Conservation (phyloP, 164 flowering plant species). For the Protea cynaroides region DNA sequence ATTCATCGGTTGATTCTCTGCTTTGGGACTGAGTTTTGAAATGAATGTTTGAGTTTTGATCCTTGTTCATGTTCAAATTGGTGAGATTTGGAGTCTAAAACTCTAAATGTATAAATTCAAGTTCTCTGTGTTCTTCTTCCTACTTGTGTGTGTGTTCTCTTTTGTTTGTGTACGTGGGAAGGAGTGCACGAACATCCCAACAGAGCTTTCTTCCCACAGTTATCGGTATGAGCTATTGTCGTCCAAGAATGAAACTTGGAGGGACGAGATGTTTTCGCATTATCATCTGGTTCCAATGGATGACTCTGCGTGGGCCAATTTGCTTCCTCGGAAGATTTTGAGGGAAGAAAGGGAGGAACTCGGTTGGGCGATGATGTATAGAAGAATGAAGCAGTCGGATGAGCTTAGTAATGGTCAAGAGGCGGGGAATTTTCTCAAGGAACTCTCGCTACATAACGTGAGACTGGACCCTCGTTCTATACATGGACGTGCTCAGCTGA, state of each 20-base stretch:
- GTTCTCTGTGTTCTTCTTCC: slow-evolving; percentile 1
- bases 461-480: slow-evolving; percentile 47
- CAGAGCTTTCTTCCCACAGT: slow-evolving; percentile 56
- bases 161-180: slow-evolving; percentile 29
- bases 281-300: slow-evolving; percentile 72
- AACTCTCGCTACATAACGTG: slow-evolving; percentile 72
- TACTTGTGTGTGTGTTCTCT: slow-evolving; percentile 4
- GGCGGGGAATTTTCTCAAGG: slow-evolving; percentile 43
- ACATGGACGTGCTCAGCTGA: slow-evolving; percentile 70
- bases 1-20: too few relatives aligned
- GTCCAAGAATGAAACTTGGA: slow-evolving; percentile 62
- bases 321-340: slow-evolving; percentile 62
- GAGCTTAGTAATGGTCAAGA: neutral
- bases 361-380: slow-evolving; percentile 57
- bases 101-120: neutral
- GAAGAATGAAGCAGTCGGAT: slow-evolving; percentile 40
- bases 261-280: slow-evolving; percentile 42
- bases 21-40: too few relatives aligned
- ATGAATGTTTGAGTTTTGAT: neutral
- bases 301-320: slow-evolving; percentile 55
- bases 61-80: neutral
- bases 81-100: neutral
- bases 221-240: slow-evolving; percentile 40
- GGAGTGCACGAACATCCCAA: slow-evolving; percentile 71
- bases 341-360: slow-evolving; percentile 37